Evolutionary conservation across 805 yeast genomes (phyloP).

Genomic region (Candida tallmaniae): DNA sequence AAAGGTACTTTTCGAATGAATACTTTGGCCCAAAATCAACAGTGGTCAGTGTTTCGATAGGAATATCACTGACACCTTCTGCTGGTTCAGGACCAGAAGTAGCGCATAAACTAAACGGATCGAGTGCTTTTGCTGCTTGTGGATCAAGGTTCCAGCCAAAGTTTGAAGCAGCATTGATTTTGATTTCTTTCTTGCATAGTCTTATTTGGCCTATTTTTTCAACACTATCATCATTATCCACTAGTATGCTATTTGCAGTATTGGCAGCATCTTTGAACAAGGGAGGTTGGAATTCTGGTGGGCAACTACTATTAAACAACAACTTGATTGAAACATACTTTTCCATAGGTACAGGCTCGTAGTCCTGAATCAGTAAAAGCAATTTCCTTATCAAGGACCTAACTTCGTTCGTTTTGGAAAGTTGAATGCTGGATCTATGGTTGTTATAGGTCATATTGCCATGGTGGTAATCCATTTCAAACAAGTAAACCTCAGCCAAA

Average conservation of each 20-base stretch:
- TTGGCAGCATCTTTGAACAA: conserved; percentile 36
- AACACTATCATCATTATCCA: background rate
- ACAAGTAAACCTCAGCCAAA: conserved; percentile 48
- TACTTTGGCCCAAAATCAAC: too few relatives aligned
- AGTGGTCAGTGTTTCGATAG: too few relatives aligned
- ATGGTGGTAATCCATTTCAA: conserved; percentile 40
- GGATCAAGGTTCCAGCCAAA: background rate
- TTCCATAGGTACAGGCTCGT: conserved; percentile 47
- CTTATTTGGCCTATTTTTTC: background rate
- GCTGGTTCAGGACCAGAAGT: too few relatives aligned
- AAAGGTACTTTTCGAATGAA: too few relatives aligned
- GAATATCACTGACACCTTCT: too few relatives aligned
- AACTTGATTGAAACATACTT: conserved; percentile 27
- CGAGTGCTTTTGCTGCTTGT: conserved; percentile 10
- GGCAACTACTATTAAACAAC: conserved; percentile 42
- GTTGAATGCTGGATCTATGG: conserved; percentile 9
- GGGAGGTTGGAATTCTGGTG: conserved; percentile 46
- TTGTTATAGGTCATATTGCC: conserved; percentile 8
- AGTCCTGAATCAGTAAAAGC: conserved; percentile 48
- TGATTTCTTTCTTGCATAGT: background rate
- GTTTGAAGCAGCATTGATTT: conserved; percentile 20
- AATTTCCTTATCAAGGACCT: conserved; percentile 49
- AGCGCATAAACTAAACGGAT: conserved; percentile 19
- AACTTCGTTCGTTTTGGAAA: conserved; percentile 39
- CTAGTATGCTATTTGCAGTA: background rate